Base-by-base conservation (phyloP, 768 basidiomycete species). In the Mycena chlorophos region DNA sequence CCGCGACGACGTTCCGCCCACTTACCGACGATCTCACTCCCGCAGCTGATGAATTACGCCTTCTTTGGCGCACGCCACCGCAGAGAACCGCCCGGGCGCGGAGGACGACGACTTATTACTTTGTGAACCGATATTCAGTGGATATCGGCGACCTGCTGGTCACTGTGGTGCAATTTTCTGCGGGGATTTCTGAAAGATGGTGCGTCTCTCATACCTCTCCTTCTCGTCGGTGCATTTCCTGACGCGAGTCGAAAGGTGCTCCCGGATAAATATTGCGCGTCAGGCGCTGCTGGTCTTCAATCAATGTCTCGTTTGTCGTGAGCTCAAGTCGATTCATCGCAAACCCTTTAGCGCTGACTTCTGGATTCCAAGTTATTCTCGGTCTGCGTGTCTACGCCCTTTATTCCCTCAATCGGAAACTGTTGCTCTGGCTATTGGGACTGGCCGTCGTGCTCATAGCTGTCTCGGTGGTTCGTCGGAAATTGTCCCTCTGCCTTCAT, bases 301-400 rank as follows among this genome's bases (percentile, higher is more conserved):
- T 19, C 71, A 74, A 58, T 52, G 69, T 5, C 46, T 68, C 13
- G 69, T 76, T 34, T 63, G 66, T 48, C 17, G 75, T 75, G 52
- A 25, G 72, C 57, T 31, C 19, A 13, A 19, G 19, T 40, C 22
- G 25, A 12, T 16, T 30, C 13, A 13, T 4, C 28, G 4, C 5
- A 17, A 17, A 1, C 16, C 42, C 22, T 22, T 27, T 23, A 16
- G 34, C 25, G 19, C 43, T 26, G 38, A 45, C 23, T 6, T 13
- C 17, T 34, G 31, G 8, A 34, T 17, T n/a, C 19, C 39, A 40
- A 53, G 56, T 53, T 2, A 51, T 58, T 28, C 39, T 57, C 12
- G 49, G 51, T 1, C 57, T 70, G 43, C 67, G 74, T 12, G 72
- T 68, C 5, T 66, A 65, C 37, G 73, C 74, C 23, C 61, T 76